Percentiles rank a stretch among this genome's conserved stretches.
Evolutionary conservation across 768 basidiomycete species (phyloP).

Genomic region (Trametes cingulata): DNA sequence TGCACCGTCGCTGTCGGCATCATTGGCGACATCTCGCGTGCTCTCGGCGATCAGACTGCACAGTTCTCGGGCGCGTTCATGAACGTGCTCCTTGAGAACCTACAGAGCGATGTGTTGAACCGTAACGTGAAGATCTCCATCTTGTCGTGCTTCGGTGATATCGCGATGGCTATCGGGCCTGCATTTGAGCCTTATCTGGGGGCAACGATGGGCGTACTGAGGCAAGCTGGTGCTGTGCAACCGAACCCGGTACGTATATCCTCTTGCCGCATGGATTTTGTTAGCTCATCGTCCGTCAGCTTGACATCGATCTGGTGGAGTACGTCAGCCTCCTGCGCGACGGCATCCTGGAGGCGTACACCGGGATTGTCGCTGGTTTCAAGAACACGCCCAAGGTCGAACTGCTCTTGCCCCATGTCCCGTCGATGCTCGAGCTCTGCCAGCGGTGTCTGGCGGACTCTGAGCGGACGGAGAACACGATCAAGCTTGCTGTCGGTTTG

Average conservation of each 20-base stretch:
- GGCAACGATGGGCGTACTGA: constrained; percentile 87
- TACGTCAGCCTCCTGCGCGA: constrained; percentile 90
- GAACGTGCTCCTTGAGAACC: constrained; percentile 86
- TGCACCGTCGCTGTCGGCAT: constrained; percentile 96
- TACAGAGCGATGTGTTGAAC: constrained; percentile 87
- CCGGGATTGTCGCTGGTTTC: constrained; percentile 88
- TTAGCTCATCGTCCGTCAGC: constrained; percentile 39
- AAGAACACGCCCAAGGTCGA: constrained; percentile 82
- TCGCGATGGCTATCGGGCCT: constrained; percentile 88
- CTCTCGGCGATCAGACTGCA: constrained; percentile 79
- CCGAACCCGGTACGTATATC: constrained; percentile 73
- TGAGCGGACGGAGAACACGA: constrained; percentile 76
- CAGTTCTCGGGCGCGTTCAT: constrained; percentile 90
- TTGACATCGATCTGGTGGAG: constrained; percentile 88
- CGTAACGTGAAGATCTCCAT: constrained; percentile 97
- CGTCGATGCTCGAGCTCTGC: constrained; percentile 76
- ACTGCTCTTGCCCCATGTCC: constrained; percentile 69
- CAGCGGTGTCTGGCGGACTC: constrained; percentile 78
- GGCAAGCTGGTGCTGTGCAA: constrained; percentile 86
- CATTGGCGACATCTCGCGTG: constrained; percentile 95
- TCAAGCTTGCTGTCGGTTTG: constrained; percentile 78
- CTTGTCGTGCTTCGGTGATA: constrained; percentile 93
- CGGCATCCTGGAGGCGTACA: constrained; percentile 96
- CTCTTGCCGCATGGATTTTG: background rate
- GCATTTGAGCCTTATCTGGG: constrained; percentile 87